Percentiles rank a stretch among this genome's conserved stretches.
phyloP scores from a whole-genome alignment of 1,284 basidiomycete species.

The Malassezia sp. region DNA sequence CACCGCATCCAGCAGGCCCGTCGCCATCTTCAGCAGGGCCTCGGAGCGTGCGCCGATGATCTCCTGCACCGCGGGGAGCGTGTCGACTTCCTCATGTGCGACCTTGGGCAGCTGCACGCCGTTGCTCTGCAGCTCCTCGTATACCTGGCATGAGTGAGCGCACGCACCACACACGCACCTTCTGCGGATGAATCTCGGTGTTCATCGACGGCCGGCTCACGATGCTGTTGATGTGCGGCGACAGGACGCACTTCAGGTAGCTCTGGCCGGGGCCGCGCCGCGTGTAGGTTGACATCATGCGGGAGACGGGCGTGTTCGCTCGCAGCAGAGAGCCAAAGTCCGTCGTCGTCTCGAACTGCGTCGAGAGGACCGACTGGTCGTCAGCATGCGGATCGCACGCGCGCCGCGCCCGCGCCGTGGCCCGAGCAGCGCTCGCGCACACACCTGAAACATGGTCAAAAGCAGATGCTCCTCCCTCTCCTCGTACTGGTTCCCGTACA shows the following conservation, averaged over 20 bases:
- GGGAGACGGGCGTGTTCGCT: constrained; percentile 94
- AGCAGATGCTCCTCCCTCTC: constrained; percentile 94
- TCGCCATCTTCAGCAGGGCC: constrained; percentile 98
- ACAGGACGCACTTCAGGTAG: constrained; percentile 89
- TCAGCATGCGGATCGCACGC: background rate
- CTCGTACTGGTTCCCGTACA: constrained; percentile 99
- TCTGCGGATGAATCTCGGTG: constrained; percentile 94
- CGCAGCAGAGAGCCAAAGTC: constrained; percentile 94
- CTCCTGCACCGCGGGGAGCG: constrained; percentile 80
- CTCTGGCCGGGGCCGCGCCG: constrained; percentile 92
- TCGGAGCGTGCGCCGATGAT: constrained; percentile 86
- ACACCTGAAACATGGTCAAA: constrained; percentile 83
- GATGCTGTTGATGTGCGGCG: constrained; percentile 91
- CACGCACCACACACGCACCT: too few relatives aligned
- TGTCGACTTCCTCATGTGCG: constrained; percentile 82
- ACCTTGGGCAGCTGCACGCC: background rate
- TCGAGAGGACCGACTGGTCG: constrained; percentile 85
- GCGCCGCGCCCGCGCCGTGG: too few relatives aligned
- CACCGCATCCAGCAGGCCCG: constrained; percentile 91
- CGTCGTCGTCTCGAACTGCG: constrained; percentile 94
- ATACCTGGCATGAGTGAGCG: too few relatives aligned
- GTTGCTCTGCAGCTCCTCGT: constrained; percentile 24
- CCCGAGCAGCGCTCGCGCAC: too few relatives aligned
- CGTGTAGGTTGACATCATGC: constrained; percentile 99
- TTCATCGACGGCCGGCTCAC: constrained; percentile 98